Conservation (phyloP, 345 rosid genomes). For the Lumnitzera racemosa region DNA sequence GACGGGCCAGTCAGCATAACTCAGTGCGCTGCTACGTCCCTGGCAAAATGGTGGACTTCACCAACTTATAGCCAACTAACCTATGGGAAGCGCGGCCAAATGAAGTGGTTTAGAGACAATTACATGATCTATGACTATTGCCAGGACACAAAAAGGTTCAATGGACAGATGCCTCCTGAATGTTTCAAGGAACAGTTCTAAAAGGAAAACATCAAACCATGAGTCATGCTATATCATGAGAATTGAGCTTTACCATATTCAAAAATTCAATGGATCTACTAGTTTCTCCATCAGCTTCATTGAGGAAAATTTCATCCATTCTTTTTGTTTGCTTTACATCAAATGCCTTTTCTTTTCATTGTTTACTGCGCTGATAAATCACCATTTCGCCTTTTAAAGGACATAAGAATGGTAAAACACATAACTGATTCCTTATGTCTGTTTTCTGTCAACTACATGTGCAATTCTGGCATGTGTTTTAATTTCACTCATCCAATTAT, state of each 20-base stretch:
- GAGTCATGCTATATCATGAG: background rate
- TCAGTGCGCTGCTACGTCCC: conserved; percentile 28
- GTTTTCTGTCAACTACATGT: no score
- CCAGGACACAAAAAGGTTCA: conserved; percentile 49
- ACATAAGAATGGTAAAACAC: no score
- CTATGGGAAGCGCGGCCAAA: conserved; percentile 22
- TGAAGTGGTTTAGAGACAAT: conserved; percentile 46
- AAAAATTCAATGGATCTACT: no score
- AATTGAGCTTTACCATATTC: background rate
- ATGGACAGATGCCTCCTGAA: conserved; percentile 56
- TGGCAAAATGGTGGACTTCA: conserved; percentile 56
- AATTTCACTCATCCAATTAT: no score
- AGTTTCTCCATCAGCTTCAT: no score
- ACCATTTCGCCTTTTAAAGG: no score
- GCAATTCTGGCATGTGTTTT: no score
- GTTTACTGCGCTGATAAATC: no score
- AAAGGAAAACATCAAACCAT: background rate
- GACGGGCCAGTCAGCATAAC: conserved; percentile 38
- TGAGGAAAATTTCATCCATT: no score
- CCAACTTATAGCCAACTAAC: conserved; percentile 40
- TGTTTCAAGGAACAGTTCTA: conserved; percentile 55
- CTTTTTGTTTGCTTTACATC: no score
- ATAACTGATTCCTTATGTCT: no score
- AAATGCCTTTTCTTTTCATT: no score
- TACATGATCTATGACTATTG: conserved; percentile 68